Base-by-base conservation (phyloP, 176 grass and related monocot species). In the Elaeis guineensis region DNA sequence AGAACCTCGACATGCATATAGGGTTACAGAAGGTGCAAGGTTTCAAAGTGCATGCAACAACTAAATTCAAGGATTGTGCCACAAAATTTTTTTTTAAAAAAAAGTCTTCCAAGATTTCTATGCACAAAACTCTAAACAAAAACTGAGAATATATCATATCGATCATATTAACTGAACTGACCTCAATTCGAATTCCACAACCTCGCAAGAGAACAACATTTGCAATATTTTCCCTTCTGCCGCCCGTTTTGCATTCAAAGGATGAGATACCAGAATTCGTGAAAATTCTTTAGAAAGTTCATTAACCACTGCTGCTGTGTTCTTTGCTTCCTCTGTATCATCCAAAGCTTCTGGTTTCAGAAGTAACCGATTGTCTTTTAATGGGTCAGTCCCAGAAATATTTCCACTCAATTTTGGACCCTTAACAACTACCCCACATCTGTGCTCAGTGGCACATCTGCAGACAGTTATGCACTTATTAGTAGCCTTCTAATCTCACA, bases 341-440 rank as follows among this genome's bases (percentile, higher is more conserved):
- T 92, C 87, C 55, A 98, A 50, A 60, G 87, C 74, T 49, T 89
- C 76, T 56, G 93, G 81, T 61, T 83, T 91, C 17, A 97, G 78
- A 74, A 85, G 84, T 78, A 97, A 72, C 16, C 87, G 84, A 30
- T 83, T 97, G 62, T 97, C 87, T 67, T 97, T 97, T 58, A 97
- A 64, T 19, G 84, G 93, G 55, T 97, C 87, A 1, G 93, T 97
- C 75, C 93, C 93, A 20, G 87, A 98, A 80, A 98, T 98, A 57
- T 89, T 92, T 61, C 93, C 93, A 69, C 87, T 98, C 15, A 98
- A 56, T 63, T 59, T 89, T 55, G 84, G 93, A 18, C 87, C 84
- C 85, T 98, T 98, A n/a, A 98, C 81, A 78, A 98, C 93, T 51
- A 98, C 93, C 17, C 93, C 81, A 18, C 87, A 98, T 74, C 81